Evolutionary conservation across 345 rosid genomes (phyloP).

Genomic region (Alliaria petiolata): DNA sequence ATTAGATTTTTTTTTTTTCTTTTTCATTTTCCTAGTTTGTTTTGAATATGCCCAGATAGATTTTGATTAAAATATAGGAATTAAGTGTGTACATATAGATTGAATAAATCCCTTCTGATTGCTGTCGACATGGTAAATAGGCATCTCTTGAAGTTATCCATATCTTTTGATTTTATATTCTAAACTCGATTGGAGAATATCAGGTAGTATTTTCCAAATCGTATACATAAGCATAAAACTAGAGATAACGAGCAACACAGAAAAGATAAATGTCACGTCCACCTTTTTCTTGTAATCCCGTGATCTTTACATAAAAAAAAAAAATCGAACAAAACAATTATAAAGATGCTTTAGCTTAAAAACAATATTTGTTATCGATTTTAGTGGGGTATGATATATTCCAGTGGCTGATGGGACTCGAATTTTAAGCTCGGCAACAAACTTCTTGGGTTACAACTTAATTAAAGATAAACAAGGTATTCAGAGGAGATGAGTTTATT

Average conservation of each 20-base stretch:
- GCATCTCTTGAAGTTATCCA: slow-evolving; percentile 5
- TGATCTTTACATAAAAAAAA: slow-evolving; percentile 18
- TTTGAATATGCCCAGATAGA: no score
- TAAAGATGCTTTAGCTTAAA: slow-evolving; percentile 7
- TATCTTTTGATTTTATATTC: neutral
- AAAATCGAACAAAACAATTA: slow-evolving; percentile 5
- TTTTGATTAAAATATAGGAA: neutral
- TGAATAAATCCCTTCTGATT: neutral
- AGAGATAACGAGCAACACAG: neutral
- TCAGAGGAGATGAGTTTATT: neutral
- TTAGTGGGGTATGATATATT: slow-evolving; percentile 1
- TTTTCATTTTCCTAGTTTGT: no score
- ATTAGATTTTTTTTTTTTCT: no score
- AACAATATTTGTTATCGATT: neutral
- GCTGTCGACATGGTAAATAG: neutral
- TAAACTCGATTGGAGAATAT: neutral
- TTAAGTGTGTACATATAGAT: no score
- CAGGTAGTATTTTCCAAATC: neutral
- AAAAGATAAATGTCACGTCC: slow-evolving; percentile 24
- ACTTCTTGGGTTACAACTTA: neutral
- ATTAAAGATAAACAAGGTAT: no score
- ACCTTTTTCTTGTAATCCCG: slow-evolving; percentile 23
- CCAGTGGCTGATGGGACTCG: slow-evolving; percentile 7
- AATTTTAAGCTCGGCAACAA: neutral
- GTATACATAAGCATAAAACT: slow-evolving; percentile 3